phyloP scores from a whole-genome alignment of 768 basidiomycete genomes.

The Lactarius quietus region DNA sequence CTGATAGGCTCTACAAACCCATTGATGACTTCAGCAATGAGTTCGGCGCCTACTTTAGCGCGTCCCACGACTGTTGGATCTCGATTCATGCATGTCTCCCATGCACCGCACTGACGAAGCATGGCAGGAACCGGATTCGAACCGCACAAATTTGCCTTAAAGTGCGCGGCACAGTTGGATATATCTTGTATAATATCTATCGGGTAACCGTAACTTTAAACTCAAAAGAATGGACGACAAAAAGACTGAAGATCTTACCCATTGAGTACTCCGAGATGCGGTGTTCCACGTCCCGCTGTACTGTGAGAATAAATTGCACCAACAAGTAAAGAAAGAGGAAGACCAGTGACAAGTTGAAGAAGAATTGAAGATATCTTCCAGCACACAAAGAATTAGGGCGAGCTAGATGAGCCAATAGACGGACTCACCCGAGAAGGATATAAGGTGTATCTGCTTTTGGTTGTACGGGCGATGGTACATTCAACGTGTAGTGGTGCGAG shows the following conservation, averaged over 20 bases:
- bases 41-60: slow-evolving; percentile 87
- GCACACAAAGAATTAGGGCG: background rate
- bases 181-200: slow-evolving; percentile 92
- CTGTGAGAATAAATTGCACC: slow-evolving; percentile 82
- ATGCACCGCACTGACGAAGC: slow-evolving; percentile 78
- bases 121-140: slow-evolving; percentile 79
- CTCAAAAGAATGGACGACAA: slow-evolving; percentile 11
- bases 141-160: slow-evolving; percentile 81
- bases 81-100: slow-evolving; percentile 95
- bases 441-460: slow-evolving; percentile 70
- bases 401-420: slow-evolving; percentile 21
- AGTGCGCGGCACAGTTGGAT: slow-evolving; percentile 74
- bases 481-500: slow-evolving; percentile 80
- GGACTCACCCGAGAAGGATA: slow-evolving; percentile 75
- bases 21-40: slow-evolving; percentile 94
- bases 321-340: slow-evolving; percentile 80
- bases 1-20: slow-evolving; percentile 96
- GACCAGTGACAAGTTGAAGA: slow-evolving; percentile 86
- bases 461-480: slow-evolving; percentile 60
- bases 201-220: slow-evolving; percentile 4
- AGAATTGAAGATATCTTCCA: slow-evolving; percentile 84
- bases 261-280: slow-evolving; percentile 85
- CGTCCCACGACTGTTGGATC: slow-evolving; percentile 89
- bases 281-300: slow-evolving; percentile 86
- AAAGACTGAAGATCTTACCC: slow-evolving; percentile 48